Conservation (phyloP, 2,329 filamentous ascomycete species). For the Blastomyces silverae region DNA sequence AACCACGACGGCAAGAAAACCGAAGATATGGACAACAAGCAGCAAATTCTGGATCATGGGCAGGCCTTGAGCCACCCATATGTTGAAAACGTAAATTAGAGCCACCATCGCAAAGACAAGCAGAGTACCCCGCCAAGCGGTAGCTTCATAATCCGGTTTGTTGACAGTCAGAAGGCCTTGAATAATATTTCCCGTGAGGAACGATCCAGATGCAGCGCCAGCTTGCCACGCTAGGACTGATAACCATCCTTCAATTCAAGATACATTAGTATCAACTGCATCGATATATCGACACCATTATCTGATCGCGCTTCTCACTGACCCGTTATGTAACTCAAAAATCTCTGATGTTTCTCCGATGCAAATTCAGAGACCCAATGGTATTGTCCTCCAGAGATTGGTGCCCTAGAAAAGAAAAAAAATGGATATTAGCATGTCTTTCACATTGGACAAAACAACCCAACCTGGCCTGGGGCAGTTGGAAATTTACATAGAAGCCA, state of each 20-base stretch:
- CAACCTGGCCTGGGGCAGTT: background rate
- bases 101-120: conserved; percentile 25
- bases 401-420: conserved; percentile 35
- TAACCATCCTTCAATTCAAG: conserved; percentile 27
- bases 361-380: conserved; percentile 54
- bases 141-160: conserved; percentile 25
- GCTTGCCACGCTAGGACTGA: conserved; percentile 31
- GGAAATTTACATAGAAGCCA: conserved; percentile 40
- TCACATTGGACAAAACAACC: background rate
- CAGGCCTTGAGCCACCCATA: conserved; percentile 25
- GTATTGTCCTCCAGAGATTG: conserved; percentile 53
- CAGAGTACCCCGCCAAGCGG: conserved; percentile 30
- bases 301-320: conserved; percentile 35
- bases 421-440: background rate
- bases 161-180: conserved; percentile 33
- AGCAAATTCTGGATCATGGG: conserved; percentile 30
- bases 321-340: conserved; percentile 50
- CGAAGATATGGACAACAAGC: conserved; percentile 30
- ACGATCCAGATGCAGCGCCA: conserved; percentile 27
- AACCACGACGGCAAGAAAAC: conserved; percentile 31
- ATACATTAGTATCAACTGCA: conserved; percentile 34
- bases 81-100: conserved; percentile 29
- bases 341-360: conserved; percentile 44
- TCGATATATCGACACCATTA: background rate
- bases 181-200: conserved; percentile 30